These are phyloP conservation scores for Fusarium graminum DNA, from an alignment of 2,329 filamentous ascomycete species.

Conservation along the genomic window DNA sequence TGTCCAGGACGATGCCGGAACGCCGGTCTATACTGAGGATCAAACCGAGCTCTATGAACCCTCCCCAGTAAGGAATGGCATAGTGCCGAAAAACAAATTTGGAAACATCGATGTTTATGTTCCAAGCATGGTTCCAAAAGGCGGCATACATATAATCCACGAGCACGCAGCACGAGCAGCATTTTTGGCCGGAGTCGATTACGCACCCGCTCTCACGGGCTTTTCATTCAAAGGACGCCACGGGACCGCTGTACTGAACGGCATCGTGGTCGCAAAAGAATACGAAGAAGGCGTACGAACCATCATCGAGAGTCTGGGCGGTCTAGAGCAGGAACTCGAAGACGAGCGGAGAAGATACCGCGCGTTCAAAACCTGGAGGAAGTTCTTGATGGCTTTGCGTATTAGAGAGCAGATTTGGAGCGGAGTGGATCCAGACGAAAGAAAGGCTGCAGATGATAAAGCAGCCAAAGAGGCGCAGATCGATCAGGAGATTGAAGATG, in stretches of 20 bases:
- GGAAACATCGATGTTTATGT: constrained; percentile 96
- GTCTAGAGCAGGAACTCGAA: constrained; percentile 74
- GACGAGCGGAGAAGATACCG: constrained; percentile 79
- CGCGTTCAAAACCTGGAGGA: constrained; percentile 74
- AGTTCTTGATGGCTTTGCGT: constrained; percentile 81
- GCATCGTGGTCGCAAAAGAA: constrained; percentile 80
- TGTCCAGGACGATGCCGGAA: constrained; percentile 57
- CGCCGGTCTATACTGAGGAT: constrained; percentile 70
- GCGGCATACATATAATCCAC: constrained; percentile 78
- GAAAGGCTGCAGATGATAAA: constrained; percentile 56
- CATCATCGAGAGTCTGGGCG: constrained; percentile 75
- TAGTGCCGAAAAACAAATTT: constrained; percentile 89
- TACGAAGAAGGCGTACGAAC: constrained; percentile 78
- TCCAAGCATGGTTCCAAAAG: constrained; percentile 87
- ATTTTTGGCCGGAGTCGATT: constrained; percentile 82
- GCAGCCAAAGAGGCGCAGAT: constrained; percentile 55
- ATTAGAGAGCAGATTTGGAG: constrained; percentile 80
- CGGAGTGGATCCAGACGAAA: constrained; percentile 64
- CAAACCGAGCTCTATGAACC: constrained; percentile 81
- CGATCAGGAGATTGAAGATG: constrained; percentile 54
- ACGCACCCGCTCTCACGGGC: constrained; percentile 88
- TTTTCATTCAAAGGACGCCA: constrained; percentile 89
- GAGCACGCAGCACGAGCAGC: constrained; percentile 77
- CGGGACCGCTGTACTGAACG: constrained; percentile 85
- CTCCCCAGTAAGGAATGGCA: constrained; percentile 79